Base-by-base conservation (phyloP, 352 stramenopile species). In the Globisporangium paddicum region DNA sequence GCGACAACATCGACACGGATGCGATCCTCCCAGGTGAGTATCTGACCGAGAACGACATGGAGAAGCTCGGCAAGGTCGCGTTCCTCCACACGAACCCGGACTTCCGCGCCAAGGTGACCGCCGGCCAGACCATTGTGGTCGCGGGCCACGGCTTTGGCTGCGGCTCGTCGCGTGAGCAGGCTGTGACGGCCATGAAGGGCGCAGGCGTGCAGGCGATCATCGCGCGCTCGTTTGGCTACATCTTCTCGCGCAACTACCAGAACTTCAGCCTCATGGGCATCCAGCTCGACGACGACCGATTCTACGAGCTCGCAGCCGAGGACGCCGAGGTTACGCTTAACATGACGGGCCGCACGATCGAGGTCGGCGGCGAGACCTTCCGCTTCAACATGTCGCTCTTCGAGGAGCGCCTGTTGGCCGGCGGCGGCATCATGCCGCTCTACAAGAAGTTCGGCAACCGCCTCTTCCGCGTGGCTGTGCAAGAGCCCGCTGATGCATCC, bases 1-100 rank as follows among this genome's bases (percentile, higher is more conserved):
- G 81, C n/a, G 86, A 95, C 73, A 95, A 95, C 63, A 93, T 95
- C 30, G 84, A 95, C 68, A 95, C 86, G 52, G 86, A 95, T 56
- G 86, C 83, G n/a, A 93, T 95, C 65, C 65, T 95, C 25, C 82
- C 86, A 1, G 85, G 81, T 25, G 81, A 94, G 62, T 93, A 77
- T 51, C 45, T 94, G 64, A 89, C 78, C 30, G 85, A 94, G 63
- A 94, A 93, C 66, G 85, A 94, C 69, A 80, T 94, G 58, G 82
- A 91, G 52, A 80, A 81, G 49, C 72, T 94, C 9, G 85, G 82
- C 49, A 91, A 93, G 66, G 82, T 93, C 1, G 81, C 85, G 8
- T 95, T 95, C 61, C 38, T 91, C 56, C 77, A 95, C 70, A 91
- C 81, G 47, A 90, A 93, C 73, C 85, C 85, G 8, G 82, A 95